phyloP scores from a whole-genome alignment of 257 asterid species.

The Apocynum venetum region DNA sequence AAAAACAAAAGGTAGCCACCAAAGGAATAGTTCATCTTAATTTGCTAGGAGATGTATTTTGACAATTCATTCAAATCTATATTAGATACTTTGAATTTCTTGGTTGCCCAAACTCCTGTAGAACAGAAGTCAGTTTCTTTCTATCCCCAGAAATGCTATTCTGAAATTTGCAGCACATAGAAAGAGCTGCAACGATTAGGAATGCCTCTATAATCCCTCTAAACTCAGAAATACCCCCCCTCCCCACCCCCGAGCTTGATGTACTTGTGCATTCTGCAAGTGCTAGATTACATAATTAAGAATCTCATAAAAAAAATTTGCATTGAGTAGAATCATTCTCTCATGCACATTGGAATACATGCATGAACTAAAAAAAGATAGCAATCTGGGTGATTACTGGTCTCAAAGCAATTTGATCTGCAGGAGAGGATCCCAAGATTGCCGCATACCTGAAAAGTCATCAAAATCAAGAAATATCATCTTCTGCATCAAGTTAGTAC shows the following conservation, averaged over 20 bases:
- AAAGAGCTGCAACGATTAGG: background rate
- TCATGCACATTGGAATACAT: background rate
- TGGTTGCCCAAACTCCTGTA: background rate
- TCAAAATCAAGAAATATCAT: slow-evolving; percentile 20
- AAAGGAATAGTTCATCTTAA: background rate
- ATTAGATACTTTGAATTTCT: background rate
- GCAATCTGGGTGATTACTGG: slow-evolving; percentile 55
- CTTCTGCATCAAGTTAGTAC: slow-evolving; percentile 10
- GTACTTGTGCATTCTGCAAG: background rate
- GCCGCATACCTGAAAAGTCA: slow-evolving; percentile 80
- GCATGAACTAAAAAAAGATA: slow-evolving; percentile 3
- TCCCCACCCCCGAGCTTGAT: background rate
- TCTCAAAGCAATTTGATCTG: slow-evolving; percentile 55
- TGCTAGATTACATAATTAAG: background rate
- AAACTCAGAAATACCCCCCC: background rate
- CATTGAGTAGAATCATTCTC: background rate
- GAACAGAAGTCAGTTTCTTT: background rate
- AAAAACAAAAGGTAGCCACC: background rate
- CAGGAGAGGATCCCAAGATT: slow-evolving; percentile 81
- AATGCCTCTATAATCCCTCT: background rate
- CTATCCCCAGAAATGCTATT: background rate
- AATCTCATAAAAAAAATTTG: background rate
- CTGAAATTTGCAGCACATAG: background rate
- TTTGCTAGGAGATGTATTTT: background rate
- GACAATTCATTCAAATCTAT: background rate